Percentiles rank a stretch among this genome's conserved stretches.
phyloP scores from a whole-genome alignment of 2,329 filamentous ascomycete genomes.

The Harringtonia aguacate region DNA sequence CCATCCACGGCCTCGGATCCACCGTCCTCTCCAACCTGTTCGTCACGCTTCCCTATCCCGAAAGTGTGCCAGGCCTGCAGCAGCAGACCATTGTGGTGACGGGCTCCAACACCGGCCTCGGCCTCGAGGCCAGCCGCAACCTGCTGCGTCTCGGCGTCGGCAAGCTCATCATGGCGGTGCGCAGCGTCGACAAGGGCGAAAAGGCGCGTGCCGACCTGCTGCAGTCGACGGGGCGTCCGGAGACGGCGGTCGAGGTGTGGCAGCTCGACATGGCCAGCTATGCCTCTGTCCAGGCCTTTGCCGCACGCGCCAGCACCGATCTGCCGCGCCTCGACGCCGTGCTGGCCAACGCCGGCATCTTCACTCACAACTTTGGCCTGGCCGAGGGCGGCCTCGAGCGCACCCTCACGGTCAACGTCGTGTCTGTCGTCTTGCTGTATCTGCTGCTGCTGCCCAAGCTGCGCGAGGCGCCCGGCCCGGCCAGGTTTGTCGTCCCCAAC shows the following conservation, averaged over 20 bases:
- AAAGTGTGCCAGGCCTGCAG: neutral
- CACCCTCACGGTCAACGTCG: slow-evolving; percentile 21
- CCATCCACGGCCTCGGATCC: neutral
- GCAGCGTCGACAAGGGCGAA: slow-evolving; percentile 20
- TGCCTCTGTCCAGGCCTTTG: slow-evolving; percentile 29
- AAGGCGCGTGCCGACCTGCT: slow-evolving; percentile 14
- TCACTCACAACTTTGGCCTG: slow-evolving; percentile 22
- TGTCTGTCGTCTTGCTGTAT: slow-evolving; percentile 18
- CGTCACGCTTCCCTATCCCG: slow-evolving; percentile 1
- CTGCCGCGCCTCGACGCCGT: slow-evolving; percentile 32
- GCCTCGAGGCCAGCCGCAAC: slow-evolving; percentile 27
- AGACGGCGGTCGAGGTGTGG: slow-evolving; percentile 23
- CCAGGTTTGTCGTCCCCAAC: slow-evolving; percentile 15
- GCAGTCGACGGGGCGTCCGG: neutral
- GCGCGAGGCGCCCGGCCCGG: slow-evolving; percentile 6
- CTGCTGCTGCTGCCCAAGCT: slow-evolving; percentile 21
- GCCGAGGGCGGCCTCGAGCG: slow-evolving; percentile 30
- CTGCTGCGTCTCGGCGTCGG: slow-evolving; percentile 22
- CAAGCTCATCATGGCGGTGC: slow-evolving; percentile 29
- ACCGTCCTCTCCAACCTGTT: slow-evolving; percentile 6
- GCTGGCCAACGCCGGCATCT: slow-evolving; percentile 31
- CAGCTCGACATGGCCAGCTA: slow-evolving; percentile 29
- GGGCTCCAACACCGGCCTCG: slow-evolving; percentile 31
- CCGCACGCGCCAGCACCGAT: slow-evolving; percentile 16
- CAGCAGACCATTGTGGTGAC: slow-evolving; percentile 26